Conservation (phyloP, 768 basidiomycete species). For the Suillus variegatus region DNA sequence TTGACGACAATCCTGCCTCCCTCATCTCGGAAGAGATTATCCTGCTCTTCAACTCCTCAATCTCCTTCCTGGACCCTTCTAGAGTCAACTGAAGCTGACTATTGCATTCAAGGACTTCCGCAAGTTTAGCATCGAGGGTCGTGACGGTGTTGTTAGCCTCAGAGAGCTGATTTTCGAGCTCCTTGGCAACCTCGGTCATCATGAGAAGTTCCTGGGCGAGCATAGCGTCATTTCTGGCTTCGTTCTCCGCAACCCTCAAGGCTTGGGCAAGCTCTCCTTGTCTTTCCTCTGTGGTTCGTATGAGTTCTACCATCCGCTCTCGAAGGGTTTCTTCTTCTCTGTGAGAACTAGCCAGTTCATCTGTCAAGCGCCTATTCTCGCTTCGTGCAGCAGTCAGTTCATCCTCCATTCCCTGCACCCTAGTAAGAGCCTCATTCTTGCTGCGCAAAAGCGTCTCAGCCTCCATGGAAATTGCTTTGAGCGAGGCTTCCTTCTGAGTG, state of each 20-base stretch:
- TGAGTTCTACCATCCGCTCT: constrained; percentile 9
- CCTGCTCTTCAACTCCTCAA: not conserved
- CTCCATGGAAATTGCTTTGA: constrained; percentile 29
- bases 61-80: not conserved
- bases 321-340: constrained; percentile 12
- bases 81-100: not conserved
- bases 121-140: not conserved
- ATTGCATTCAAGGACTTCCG: not conserved
- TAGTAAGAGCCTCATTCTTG: constrained; percentile 10
- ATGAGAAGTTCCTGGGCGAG: constrained; percentile 1
- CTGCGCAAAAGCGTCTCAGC: constrained; percentile 23
- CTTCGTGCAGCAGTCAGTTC: not conserved
- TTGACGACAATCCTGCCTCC: constrained; percentile 1
- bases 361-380: constrained; percentile 4
- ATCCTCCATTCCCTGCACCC: not conserved
- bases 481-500: constrained; percentile 16
- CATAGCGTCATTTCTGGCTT: not conserved
- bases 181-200: not conserved
- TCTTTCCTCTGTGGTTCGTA: constrained; percentile 13
- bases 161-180: constrained; percentile 1
- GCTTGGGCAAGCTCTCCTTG: constrained; percentile 4
- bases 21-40: not conserved
- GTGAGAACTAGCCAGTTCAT: constrained; percentile 18
- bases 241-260: not conserved
- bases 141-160: not conserved